Percentiles rank a stretch among this genome's conserved stretches.
These are phyloP conservation scores for Podospora bellae-mahoneyi DNA, from an alignment of 495 filamentous ascomycete genomes.

Conservation along the genomic window DNA sequence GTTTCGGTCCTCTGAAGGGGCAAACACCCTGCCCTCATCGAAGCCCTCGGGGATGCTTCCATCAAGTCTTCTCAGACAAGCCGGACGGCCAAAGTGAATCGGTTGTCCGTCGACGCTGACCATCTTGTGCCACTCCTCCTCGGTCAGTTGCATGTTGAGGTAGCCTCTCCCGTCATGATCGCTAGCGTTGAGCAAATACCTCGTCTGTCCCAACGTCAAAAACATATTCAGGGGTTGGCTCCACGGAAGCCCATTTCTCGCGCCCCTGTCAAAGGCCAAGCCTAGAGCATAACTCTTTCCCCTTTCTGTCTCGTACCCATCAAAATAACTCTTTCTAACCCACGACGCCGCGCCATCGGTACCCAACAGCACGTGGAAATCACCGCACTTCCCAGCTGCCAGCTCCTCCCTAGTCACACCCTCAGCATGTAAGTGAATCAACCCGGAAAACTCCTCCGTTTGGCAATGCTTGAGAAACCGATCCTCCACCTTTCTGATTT, in stretches of 20 bases:
- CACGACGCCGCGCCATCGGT: slow-evolving; percentile 39
- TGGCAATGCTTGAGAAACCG: slow-evolving; percentile 36
- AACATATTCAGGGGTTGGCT: slow-evolving; percentile 42
- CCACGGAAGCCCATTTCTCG: slow-evolving; percentile 34
- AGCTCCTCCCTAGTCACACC: slow-evolving; percentile 34
- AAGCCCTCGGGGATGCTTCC: slow-evolving; percentile 36
- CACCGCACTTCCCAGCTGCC: slow-evolving; percentile 33
- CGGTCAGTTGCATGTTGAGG: slow-evolving; percentile 42
- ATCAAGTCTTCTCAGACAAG: slow-evolving; percentile 28
- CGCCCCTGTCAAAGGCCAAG: slow-evolving; percentile 36
- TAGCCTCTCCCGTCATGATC: slow-evolving; percentile 38
- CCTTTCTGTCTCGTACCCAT: slow-evolving; percentile 41
- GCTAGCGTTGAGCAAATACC: slow-evolving; percentile 40
- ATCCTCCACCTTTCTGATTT: slow-evolving; percentile 43
- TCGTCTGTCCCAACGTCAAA: slow-evolving; percentile 38
- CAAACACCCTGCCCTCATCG: slow-evolving; percentile 32
- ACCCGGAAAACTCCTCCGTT: slow-evolving; percentile 30
- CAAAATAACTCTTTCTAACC: slow-evolving; percentile 35
- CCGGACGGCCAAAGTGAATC: slow-evolving; percentile 37
- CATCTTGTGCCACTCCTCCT: slow-evolving; percentile 42
- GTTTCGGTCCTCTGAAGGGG: slow-evolving; percentile 32
- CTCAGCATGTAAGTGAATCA: slow-evolving; percentile 37
- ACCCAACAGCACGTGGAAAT: slow-evolving; percentile 40
- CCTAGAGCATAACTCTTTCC: slow-evolving; percentile 38
- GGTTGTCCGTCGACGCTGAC: slow-evolving; percentile 34